Base-by-base conservation (phyloP, 1,284 basidiomycete species). In the Moesziomyces aphidis region DNA sequence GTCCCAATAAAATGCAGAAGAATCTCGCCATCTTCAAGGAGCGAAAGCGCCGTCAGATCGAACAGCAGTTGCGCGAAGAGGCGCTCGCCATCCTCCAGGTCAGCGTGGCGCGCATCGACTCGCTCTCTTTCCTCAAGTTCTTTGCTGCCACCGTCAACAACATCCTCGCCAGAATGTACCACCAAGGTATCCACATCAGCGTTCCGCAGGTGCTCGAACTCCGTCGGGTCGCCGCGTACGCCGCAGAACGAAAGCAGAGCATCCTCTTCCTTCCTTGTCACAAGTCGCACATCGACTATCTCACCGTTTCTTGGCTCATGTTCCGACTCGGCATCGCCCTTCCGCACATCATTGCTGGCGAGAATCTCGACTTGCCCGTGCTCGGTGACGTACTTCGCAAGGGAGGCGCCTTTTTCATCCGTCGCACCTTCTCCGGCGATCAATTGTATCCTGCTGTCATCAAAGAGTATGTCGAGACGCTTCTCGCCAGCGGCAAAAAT, bases 191-290 rank as follows among this genome's bases (percentile, higher is more conserved):
- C 43, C 82, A 82, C 56, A 78, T 83, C 59, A 77, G 62, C 39
- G 77, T 81, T 3, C 69, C 74, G 0, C 80, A 83, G 50, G 79
- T 83, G 13, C 62, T 83, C 39, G 81, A 81, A 47, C 65, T 83
- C 19, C 73, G 82, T 17, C 55, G 76, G 17, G 79, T 83, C 1
- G 85, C 85, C 0, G 57, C 78, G 13, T 61, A 76, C 19, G 85
- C 85, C 0, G 81, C 80, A 2, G 64, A 80, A 42, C 75, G 77
- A 36, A 81, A 82, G 58, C 82, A 85, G 55, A 81, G 80, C 46
- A 76, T 86, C 48, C 72, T 86, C 55, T 85, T 86, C 31, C 66
- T 85, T 6, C 85, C 85, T 0, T 85, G 84, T 62, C 85, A 86
- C 73, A 86, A 85, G 56, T 80, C 77, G 3, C 85, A 86, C 59